Evolutionary conservation across 2,329 filamentous ascomycete genomes (phyloP).

Genomic region (Neurospora sp.): DNA sequence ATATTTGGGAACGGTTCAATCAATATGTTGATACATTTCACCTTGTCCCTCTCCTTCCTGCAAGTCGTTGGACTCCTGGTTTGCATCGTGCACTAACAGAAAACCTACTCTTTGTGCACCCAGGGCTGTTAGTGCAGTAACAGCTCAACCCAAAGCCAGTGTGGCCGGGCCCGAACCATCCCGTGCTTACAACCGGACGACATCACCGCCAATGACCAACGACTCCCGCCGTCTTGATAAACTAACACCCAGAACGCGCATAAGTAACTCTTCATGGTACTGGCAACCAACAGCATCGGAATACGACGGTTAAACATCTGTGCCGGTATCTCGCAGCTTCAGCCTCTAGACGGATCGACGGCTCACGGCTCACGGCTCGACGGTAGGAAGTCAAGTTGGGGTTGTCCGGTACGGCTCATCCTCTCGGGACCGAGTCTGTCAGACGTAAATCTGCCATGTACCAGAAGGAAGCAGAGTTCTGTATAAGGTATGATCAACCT

Average conservation of each 20-base stretch:
- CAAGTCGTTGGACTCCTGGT: background rate
- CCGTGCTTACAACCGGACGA: no score
- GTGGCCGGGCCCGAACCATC: background rate
- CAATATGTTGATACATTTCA: background rate
- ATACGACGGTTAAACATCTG: background rate
- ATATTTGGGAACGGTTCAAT: background rate
- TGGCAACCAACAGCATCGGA: background rate
- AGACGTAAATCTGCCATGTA: background rate
- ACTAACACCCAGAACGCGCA: background rate
- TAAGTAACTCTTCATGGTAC: background rate
- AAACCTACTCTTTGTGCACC: accelerated
- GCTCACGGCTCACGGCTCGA: background rate
- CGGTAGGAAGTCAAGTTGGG: background rate
- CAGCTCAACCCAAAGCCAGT: background rate
- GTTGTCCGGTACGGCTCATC: background rate
- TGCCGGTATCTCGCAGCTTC: background rate
- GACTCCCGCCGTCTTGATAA: background rate
- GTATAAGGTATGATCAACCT: background rate
- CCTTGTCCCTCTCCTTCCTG: background rate
- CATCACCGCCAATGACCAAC: no score
- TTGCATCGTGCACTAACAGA: background rate
- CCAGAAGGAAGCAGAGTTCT: background rate
- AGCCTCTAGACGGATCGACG: background rate
- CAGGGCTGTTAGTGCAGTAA: background rate
- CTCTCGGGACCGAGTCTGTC: background rate